phyloP scores from a whole-genome alignment of 2,329 filamentous ascomycete species.

The Trichoderma cornu-damae region DNA sequence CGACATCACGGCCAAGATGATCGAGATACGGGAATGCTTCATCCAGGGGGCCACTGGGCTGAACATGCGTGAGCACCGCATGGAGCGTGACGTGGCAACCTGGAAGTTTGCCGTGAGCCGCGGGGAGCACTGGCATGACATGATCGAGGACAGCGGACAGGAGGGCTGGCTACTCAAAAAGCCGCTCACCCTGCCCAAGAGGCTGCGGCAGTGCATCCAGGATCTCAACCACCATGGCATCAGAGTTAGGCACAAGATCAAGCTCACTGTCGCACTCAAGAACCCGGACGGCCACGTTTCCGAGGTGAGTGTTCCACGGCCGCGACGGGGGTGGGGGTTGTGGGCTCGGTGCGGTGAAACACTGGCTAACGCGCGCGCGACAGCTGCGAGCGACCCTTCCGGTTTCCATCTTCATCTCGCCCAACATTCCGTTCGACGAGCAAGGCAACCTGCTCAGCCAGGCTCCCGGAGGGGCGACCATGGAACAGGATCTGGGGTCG shows the following conservation, averaged over 20 bases:
- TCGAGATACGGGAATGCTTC: constrained; percentile 70
- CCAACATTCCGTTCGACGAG: constrained; percentile 83
- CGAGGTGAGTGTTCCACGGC: constrained; percentile 53
- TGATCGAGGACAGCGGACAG: constrained; percentile 62
- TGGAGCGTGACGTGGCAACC: constrained; percentile 57
- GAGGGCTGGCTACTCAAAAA: constrained; percentile 60
- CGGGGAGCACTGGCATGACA: constrained; percentile 62
- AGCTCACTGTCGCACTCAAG: constrained; percentile 82
- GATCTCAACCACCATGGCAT: constrained; percentile 85
- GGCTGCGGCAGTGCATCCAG: constrained; percentile 76
- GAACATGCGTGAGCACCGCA: constrained; percentile 54
- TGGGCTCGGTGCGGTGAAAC: not conserved
- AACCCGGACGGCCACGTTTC: constrained; percentile 95
- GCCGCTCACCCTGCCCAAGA: constrained; percentile 69
- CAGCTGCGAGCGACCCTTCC: constrained; percentile 84
- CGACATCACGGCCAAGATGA: constrained; percentile 72
- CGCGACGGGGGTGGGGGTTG: not conserved
- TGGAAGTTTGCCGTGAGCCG: constrained; percentile 53
- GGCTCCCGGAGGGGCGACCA: constrained; percentile 45
- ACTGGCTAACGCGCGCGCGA: constrained; percentile 8
- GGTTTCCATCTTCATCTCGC: constrained; percentile 91
- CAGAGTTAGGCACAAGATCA: constrained; percentile 88
- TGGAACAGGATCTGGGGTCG: constrained; percentile 51
- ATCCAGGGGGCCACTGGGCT: constrained; percentile 43
- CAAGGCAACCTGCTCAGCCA: constrained; percentile 71